Percentiles rank a stretch among this genome's conserved stretches.
phyloP scores from a whole-genome alignment of 441 rosid genomes.

The Populus hybrid region DNA sequence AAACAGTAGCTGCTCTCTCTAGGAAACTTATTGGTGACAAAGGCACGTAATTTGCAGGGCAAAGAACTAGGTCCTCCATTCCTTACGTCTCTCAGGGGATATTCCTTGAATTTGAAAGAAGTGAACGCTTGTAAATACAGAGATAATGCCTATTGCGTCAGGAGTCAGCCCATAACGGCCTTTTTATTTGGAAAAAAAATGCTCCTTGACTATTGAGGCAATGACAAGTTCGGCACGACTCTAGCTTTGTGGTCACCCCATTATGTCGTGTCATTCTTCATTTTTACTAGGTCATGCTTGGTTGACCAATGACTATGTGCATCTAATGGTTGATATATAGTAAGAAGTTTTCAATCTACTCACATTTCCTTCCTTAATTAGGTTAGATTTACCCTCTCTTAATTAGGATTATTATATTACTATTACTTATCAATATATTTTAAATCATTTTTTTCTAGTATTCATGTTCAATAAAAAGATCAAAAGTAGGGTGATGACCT shows the following conservation, averaged over 20 bases:
- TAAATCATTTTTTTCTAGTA: no score
- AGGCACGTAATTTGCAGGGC: slow-evolving; percentile 39
- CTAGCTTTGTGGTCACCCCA: not conserved
- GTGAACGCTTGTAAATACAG: not conserved
- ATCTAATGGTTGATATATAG: no score
- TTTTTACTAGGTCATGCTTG: no score
- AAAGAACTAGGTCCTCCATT: slow-evolving; percentile 17
- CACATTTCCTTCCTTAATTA: no score
- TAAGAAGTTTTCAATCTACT: no score
- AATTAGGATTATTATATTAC: no score
- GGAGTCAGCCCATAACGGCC: not conserved
- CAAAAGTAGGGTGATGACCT: no score
- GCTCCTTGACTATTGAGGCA: not conserved
- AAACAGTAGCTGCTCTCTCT: slow-evolving; percentile 38
- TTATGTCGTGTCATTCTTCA: not conserved
- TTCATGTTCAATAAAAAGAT: no score
- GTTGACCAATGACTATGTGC: no score
- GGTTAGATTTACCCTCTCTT: no score
- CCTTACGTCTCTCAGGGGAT: not conserved
- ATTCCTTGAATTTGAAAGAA: not conserved
- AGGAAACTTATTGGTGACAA: slow-evolving; percentile 42
- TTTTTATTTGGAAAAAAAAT: not conserved
- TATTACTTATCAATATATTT: no score
- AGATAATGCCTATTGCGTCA: not conserved
- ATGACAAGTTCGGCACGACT: not conserved